A percentile compares a stretch with the other conserved stretches of the same genome.
Conservation (phyloP, 768 basidiomycete genomes). For the Hydnomerulius pinastri region DNA sequence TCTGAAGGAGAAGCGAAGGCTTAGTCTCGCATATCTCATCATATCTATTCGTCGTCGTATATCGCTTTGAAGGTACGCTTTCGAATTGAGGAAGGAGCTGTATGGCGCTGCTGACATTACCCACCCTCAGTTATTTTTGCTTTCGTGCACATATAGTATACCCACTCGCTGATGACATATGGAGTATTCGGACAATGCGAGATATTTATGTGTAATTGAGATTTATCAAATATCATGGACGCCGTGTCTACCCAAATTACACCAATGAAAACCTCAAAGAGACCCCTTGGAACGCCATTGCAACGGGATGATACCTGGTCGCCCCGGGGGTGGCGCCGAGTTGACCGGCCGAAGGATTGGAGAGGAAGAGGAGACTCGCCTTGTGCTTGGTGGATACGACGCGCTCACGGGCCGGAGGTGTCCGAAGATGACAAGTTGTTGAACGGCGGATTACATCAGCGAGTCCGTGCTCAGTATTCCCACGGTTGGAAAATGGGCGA, state of each 20-base stretch:
- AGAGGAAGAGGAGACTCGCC: background rate
- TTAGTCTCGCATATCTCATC: background rate
- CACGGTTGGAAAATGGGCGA: constrained; percentile 33
- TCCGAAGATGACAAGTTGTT: constrained; percentile 27
- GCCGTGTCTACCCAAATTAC: background rate
- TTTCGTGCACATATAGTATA: constrained; percentile 19
- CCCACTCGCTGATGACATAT: constrained; percentile 18
- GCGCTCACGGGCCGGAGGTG: constrained; percentile 25
- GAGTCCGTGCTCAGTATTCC: constrained; percentile 37
- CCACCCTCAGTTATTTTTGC: background rate
- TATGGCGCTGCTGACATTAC: background rate
- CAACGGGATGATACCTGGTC: background rate
- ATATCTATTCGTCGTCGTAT: background rate
- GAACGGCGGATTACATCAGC: constrained; percentile 36
- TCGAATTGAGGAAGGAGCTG: background rate
- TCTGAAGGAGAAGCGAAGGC: constrained; percentile 14
- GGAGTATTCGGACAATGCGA: constrained; percentile 2
- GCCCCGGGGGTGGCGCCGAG: constrained; percentile 19
- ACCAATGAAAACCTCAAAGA: no score
- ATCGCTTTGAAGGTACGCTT: constrained; percentile 10
- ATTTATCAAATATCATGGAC: constrained; percentile 19
- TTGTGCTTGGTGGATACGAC: background rate
- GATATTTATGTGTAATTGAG: constrained; percentile 10
- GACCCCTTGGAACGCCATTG: background rate
- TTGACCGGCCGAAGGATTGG: constrained; percentile 21